Evolutionary conservation across 805 yeast genomes (phyloP), one percentile per base, ranked within the genome.

Genomic region (Candida awuae): DNA sequence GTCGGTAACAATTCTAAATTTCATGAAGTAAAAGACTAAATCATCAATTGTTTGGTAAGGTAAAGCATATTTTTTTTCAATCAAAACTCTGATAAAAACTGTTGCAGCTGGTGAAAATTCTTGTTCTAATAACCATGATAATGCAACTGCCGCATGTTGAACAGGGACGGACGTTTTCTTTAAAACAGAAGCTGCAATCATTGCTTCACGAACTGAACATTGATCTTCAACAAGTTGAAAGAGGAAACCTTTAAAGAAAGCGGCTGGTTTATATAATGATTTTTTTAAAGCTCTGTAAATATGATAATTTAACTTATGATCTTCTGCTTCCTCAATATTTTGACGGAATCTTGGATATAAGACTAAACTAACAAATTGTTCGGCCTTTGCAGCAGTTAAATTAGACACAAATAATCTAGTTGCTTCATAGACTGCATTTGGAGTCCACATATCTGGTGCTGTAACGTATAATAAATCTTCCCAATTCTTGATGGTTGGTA

Each of bases 21-120:
- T 73, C 83, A 90, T 82, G 62, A 92, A 92, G 57, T 87, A 94
- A 58, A 84, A 88, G 14, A 92, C 98, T 47, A 86, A 71, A 48
- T 87, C 94, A 58, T 92, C 98, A 45, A 92, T 75, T 1, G 95
- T 92, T 66, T 90, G 96, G 61, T 88, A 90, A 25, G 98, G 99
- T 43, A 92, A 68, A 1, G 99, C 97, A 55, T 92, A 92, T 61
- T 85, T 88, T 67, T 92, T 92, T 59, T 94, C 97, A 29, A 92
- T 67, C 44, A 92, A 69, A 5, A 86, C 84, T 61, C 92, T 76
- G 44, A 92, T 87, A 63, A 92, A 88, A 4, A 88, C 86, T 6
- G 95, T 83, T 14, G 84, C 77, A 5, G 97, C 85, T 26, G 97
- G 95, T 6, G 78, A 70, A 61, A 84, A 90, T 18, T 87, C 94